Conservation (phyloP, 164 flowering plant genomes). For the Taxillus chinensis region DNA sequence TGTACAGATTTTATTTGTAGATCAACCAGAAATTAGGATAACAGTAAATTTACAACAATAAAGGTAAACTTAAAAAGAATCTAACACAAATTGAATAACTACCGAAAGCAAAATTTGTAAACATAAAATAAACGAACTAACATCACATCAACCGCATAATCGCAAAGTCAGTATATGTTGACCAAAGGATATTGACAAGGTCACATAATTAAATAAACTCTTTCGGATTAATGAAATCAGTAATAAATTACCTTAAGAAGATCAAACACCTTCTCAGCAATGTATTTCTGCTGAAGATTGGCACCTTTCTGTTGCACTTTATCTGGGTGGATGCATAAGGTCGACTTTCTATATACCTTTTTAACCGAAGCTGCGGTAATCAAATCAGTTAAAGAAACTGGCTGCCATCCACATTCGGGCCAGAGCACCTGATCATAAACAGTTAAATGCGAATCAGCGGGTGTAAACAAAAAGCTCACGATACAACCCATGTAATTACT, state of each 20-base stretch:
- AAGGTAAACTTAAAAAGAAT: too few species aligned
- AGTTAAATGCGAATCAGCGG: neutral
- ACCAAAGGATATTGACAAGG: neutral
- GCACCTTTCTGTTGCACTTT: slow-evolving; percentile 98
- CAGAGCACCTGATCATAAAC: slow-evolving; percentile 61
- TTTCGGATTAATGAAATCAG: neutral
- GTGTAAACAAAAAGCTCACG: neutral
- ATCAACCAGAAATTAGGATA: too few species aligned
- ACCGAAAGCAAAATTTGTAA: too few species aligned
- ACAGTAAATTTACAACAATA: too few species aligned
- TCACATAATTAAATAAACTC: neutral
- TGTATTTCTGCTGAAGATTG: slow-evolving; percentile 65
- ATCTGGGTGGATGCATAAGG: slow-evolving; percentile 83
- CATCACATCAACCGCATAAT: too few species aligned
- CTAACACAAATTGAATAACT: too few species aligned
- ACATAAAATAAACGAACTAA: too few species aligned
- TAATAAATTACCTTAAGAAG: slow-evolving; percentile 60
- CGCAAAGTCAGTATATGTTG: too few species aligned
- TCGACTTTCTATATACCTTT: slow-evolving; percentile 73
- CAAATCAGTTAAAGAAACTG: slow-evolving; percentile 80
- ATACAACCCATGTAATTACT: too few species aligned
- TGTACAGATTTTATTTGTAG: too few species aligned
- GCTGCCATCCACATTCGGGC: slow-evolving; percentile 89
- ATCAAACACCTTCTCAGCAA: slow-evolving; percentile 92
- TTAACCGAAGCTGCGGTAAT: slow-evolving; percentile 74